Evolutionary conservation across 495 filamentous ascomycete species (phyloP), one percentile per base, ranked within the genome.

Genomic region (Trichodelitschia bisporula): DNA sequence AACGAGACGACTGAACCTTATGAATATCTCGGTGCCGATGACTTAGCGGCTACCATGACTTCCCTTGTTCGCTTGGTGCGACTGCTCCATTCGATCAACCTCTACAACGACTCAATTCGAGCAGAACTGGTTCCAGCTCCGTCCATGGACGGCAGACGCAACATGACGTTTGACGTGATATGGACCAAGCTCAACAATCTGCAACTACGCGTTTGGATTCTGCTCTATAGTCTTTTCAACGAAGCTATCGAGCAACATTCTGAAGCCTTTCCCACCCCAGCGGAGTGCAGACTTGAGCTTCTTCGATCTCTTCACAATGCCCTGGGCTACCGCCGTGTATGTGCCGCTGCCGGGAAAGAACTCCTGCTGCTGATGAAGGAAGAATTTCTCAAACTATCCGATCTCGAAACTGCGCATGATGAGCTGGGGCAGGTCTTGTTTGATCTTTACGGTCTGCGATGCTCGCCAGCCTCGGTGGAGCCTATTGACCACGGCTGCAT

Each of bases 341-440:
- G 84, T 59, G 77, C 76, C 41, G 56, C 69, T n/a, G 77, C 77
- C 2, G 70, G 72, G 41, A 73, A 80, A 51, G 63, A 73, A 15
- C 84, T 95, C 53, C 57, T 93, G n/a, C 78, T 73, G 37, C 61
- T 93, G 43, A 66, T 86, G 56, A 78, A 79, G 42, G 57, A 77
- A 4, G 89, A 95, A 42, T 39, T 54, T 36, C 20, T 48, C 17
- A 31, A 29, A 29, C 18, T 9, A 9, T 24, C 43, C 21, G 48
- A 55, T 33, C 45, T 54, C 24, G 46, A 47, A 14, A 45, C 54
- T 29, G 47, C 47, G 29, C 49, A 54, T 17, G 56, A 60, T 24
- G 80, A 93, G 41, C 59, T 84, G 9, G 70, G 72, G 16, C 83
- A 93, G 44, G 63, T 86, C 4, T 60, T 93, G n/a, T 80, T 69